Conservation (phyloP, 306 rosid genomes). For the Lathyrus tuberosus region DNA sequence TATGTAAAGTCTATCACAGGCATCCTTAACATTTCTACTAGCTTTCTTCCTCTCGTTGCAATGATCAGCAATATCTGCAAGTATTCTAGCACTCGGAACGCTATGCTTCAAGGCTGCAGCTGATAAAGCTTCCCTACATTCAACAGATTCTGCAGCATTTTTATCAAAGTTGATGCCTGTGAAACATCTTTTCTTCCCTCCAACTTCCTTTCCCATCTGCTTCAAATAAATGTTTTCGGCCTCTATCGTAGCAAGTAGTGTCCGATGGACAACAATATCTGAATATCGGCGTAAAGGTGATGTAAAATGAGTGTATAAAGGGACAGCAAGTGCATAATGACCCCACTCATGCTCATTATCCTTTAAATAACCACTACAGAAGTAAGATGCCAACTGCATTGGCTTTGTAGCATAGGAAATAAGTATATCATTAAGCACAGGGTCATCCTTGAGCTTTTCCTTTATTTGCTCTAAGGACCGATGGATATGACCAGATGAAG, state of each 20-base stretch:
- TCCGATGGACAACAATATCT: conserved; percentile 92
- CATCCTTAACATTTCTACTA: conserved; percentile 71
- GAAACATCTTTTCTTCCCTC: conserved; percentile 56
- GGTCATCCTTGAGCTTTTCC: conserved; percentile 79
- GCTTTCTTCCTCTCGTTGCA: conserved; percentile 86
- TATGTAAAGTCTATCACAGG: conserved; percentile 73
- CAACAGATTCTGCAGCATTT: conserved; percentile 69
- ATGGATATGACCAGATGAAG: conserved; percentile 75
- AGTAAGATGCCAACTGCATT: conserved; percentile 83
- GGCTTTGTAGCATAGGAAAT: conserved; percentile 71
- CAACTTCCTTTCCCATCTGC: conserved; percentile 43
- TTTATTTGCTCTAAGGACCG: conserved; percentile 60
- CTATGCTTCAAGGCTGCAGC: conserved; percentile 71
- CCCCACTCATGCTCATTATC: conserved; percentile 59
- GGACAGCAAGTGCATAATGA: conserved; percentile 82
- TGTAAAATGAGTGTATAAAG: conserved; percentile 87
- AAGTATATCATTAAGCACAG: conserved; percentile 62
- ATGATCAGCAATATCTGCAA: conserved; percentile 61
- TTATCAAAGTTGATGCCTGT: conserved; percentile 69
- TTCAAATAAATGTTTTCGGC: conserved; percentile 74
- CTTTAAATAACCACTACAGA: conserved; percentile 71
- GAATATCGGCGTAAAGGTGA: conserved; percentile 91
- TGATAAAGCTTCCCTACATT: conserved; percentile 63
- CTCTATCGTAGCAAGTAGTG: conserved; percentile 74
- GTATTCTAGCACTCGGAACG: conserved; percentile 57